Evolutionary conservation across 2,329 filamentous ascomycete genomes (phyloP).

Genomic region (Xylariaceae sp.): DNA sequence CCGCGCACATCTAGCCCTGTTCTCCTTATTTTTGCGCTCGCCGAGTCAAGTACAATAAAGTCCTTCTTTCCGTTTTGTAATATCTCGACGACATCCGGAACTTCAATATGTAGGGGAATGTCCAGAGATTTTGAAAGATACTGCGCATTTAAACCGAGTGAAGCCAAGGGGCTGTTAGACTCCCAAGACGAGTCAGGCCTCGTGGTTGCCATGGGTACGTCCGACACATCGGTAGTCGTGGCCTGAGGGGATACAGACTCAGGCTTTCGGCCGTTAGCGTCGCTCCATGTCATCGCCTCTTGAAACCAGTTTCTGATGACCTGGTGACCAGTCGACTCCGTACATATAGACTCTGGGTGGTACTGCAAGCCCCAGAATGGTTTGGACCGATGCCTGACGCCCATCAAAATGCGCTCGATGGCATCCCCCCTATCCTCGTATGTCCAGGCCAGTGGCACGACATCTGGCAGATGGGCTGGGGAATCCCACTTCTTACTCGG

Average conservation of each 20-base stretch:
- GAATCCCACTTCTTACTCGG: conserved; percentile 37
- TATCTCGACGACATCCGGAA: conserved; percentile 51
- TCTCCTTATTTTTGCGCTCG: conserved; percentile 46
- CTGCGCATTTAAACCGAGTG: conserved; percentile 27
- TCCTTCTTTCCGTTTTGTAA: conserved; percentile 40
- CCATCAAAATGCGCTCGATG: conserved; percentile 65
- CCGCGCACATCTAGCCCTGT: conserved; percentile 46
- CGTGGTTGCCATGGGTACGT: conserved; percentile 8
- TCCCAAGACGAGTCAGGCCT: conserved; percentile 21
- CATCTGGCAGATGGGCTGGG: conserved; percentile 33
- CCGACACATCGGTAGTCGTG: background rate
- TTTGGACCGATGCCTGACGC: conserved; percentile 57
- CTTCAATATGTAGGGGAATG: conserved; percentile 43
- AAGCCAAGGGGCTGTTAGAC: conserved; percentile 28
- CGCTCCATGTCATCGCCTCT: conserved; percentile 55
- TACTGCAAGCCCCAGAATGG: conserved; percentile 89
- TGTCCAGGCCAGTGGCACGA: conserved; percentile 60
- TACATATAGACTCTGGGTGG: conserved; percentile 85
- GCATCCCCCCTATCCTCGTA: conserved; percentile 38
- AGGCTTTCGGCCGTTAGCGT: conserved; percentile 14
- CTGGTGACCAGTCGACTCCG: conserved; percentile 58
- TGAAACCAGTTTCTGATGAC: conserved; percentile 74
- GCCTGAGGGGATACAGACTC: conserved; percentile 6
- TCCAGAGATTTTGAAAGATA: conserved; percentile 41
- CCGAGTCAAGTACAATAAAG: conserved; percentile 55